phyloP scores from a whole-genome alignment of 2,329 filamentous ascomycete species.

The Aureobasidium sp. region DNA sequence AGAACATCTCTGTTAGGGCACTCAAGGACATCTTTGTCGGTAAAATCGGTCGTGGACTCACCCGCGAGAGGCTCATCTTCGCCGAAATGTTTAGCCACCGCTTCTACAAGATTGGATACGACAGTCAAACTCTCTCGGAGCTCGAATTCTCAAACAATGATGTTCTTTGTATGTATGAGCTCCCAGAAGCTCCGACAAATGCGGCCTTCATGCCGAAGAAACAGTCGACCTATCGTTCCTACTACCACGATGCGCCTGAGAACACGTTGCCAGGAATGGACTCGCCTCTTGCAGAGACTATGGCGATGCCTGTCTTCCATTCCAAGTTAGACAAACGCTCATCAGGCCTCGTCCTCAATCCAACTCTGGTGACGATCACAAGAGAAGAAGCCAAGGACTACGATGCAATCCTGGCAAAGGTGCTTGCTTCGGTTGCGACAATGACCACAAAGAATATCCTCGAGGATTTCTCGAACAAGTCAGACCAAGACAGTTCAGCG shows the following conservation, averaged over 20 bases:
- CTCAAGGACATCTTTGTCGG: constrained; percentile 51
- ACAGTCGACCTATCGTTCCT: constrained; percentile 14
- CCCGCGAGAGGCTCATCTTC: constrained; percentile 60
- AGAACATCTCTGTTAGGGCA: constrained; percentile 60
- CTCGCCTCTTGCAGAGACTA: constrained; percentile 55
- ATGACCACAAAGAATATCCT: constrained; percentile 51
- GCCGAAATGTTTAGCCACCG: constrained; percentile 76
- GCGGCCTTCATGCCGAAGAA: constrained; percentile 33
- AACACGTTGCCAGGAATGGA: constrained; percentile 49
- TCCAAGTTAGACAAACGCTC: constrained; percentile 42
- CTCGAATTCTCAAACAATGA: constrained; percentile 56
- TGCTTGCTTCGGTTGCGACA: constrained; percentile 67
- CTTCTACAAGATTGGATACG: constrained; percentile 81
- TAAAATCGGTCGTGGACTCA: constrained; percentile 47
- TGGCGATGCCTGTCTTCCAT: constrained; percentile 67
- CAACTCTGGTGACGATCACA: constrained; percentile 65
- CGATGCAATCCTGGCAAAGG: constrained; percentile 70
- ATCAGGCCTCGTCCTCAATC: constrained; percentile 21
- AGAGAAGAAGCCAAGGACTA: constrained; percentile 63
- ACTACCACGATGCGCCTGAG: constrained; percentile 23
- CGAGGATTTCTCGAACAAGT: constrained; percentile 44
- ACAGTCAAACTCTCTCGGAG: constrained; percentile 62
- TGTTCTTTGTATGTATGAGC: constrained; percentile 65
- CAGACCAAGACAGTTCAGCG: constrained; percentile 31
- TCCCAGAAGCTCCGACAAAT: constrained; percentile 75